Conservation (phyloP, 192 early-diverging fungal species). For the Backusella sp. region DNA sequence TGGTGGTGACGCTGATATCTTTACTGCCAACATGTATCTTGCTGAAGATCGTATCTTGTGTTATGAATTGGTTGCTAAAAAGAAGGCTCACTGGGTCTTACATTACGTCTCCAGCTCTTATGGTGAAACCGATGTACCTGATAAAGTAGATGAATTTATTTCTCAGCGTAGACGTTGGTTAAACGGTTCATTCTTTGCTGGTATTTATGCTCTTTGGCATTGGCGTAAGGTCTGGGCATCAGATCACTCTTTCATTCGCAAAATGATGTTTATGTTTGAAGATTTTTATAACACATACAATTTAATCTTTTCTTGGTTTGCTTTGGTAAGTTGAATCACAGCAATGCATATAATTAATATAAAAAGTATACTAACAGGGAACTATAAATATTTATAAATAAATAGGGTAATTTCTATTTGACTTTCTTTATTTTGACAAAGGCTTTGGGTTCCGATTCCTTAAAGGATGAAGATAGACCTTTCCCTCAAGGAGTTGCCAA, state of each 20-base stretch:
- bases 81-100: constrained; percentile 61
- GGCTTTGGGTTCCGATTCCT: constrained; percentile 37
- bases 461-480: constrained; percentile 17
- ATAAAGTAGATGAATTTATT: constrained; percentile 62
- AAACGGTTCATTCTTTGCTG: constrained; percentile 81
- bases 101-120: constrained; percentile 71
- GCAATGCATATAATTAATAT: not conserved
- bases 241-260: constrained; percentile 66
- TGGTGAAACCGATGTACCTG: constrained; percentile 81
- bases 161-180: constrained; percentile 83
- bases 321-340: constrained; percentile 47
- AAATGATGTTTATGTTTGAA: constrained; percentile 74
- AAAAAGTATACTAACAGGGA: not conserved
- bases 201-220: constrained; percentile 65
- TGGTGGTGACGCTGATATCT: constrained; percentile 58
- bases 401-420: constrained; percentile 66
- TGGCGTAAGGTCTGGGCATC: constrained; percentile 63
- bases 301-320: constrained; percentile 91
- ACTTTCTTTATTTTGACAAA: constrained; percentile 53
- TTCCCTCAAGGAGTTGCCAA: constrained; percentile 42
- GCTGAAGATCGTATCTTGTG: constrained; percentile 77
- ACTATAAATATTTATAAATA: constrained; percentile 4
- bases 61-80: constrained; percentile 76
- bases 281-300: constrained; percentile 82
- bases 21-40: constrained; percentile 68